Base-by-base conservation (phyloP, 441 rosid genomes). In the Cnidoscolus chayamansa region DNA sequence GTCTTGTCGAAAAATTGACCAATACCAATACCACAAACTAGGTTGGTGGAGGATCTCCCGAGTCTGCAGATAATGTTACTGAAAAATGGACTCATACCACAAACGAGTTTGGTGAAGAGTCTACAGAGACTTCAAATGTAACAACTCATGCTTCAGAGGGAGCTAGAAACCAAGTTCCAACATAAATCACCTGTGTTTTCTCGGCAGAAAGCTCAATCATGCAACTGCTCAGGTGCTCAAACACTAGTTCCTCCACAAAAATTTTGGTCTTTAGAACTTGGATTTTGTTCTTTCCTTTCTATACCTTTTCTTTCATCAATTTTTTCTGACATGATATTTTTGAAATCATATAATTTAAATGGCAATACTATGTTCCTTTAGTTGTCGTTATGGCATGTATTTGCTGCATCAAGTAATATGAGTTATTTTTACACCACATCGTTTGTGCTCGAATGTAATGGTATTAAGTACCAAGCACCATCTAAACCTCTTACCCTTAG, bases 61-160 rank as follows among this genome's bases (percentile, higher is more conserved):
- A 76, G 68, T 43, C 40, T 1, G 54, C 17, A n/a, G 2, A 20
- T 10, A 4, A 12, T 20, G 61, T 57, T 57, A 47, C 13, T 63
- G 43, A 53, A 4, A n/a, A 72, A 54, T 45, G 47, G 0, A 10
- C 20, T 4, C n/a, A 45, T 17, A 16, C 5, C n/a, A 10, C 15
- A 0, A 43, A 53, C 40, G 63, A 25, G 4, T 6, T 16, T 1
- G 1, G 19, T 19, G 74, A 57, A 63, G 45, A 63, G 10, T 19
- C 70, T 31, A 3, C 47, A 13, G 80, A 72, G 65, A 73, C 72
- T 63, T 12, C 71, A 59, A 75, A 65, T 32, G 63, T 56, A 57
- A 64, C 5, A 32, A 63, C 53, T 65, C 1, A 31, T 51, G 74
- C 67, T 58, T 69, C 54, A 65, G 72, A 68, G 67, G 79, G 80